Conservation (phyloP, 805 yeast species). For the Starmera dryadoides region DNA sequence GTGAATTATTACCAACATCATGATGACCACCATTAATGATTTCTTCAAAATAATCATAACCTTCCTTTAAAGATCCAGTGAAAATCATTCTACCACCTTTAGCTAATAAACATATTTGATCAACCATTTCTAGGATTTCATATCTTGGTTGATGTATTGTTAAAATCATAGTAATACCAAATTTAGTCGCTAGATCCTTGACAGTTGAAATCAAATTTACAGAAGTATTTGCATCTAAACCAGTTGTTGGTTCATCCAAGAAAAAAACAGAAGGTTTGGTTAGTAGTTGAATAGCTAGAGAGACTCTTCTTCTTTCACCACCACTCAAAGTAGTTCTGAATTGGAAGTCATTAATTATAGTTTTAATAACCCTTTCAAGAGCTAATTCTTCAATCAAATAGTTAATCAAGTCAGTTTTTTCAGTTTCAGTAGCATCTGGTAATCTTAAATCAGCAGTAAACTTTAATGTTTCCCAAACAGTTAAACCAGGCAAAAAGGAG, state of each 20-base stretch:
- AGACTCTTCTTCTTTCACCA: constrained; percentile 74
- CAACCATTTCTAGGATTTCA: constrained; percentile 57
- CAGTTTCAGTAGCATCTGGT: constrained; percentile 36
- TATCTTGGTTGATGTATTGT: constrained; percentile 84
- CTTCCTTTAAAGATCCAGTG: constrained; percentile 43
- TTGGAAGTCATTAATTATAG: constrained; percentile 45
- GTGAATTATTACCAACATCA: constrained; percentile 56
- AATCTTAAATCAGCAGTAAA: constrained; percentile 69
- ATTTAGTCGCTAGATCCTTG: constrained; percentile 40
- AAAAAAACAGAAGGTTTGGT: constrained; percentile 63
- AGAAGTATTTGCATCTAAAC: constrained; percentile 76
- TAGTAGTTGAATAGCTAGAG: constrained; percentile 71
- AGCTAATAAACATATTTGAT: constrained; percentile 57
- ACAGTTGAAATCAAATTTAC: constrained; percentile 56
- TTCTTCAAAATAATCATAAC: constrained; percentile 35
- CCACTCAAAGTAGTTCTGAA: constrained; percentile 63
- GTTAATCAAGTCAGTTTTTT: constrained; percentile 43
- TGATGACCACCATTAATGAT: constrained; percentile 45
- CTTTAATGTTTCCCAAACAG: constrained; percentile 62
- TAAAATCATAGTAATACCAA: constrained; percentile 56
- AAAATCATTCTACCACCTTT: constrained; percentile 69
- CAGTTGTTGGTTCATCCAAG: constrained; percentile 87
- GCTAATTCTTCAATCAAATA: constrained; percentile 60
- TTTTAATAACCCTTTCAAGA: constrained; percentile 53
- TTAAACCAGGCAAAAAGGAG: constrained; percentile 59